phyloP scores from a whole-genome alignment of 371 early-diverging fungal species.

The Paraphysoderma sedebokerense region DNA sequence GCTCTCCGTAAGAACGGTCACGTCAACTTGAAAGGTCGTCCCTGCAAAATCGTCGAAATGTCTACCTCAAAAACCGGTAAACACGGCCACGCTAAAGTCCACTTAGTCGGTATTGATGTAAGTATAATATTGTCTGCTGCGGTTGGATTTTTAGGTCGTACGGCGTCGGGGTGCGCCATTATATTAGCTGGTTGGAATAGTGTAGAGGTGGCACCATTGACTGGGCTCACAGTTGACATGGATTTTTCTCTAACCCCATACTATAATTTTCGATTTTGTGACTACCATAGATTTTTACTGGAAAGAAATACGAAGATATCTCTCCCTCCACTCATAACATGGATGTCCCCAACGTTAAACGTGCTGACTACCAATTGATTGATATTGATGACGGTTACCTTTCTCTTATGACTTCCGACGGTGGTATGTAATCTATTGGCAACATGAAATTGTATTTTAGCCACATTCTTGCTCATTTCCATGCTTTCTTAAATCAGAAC shows the following conservation, averaged over 20 bases:
- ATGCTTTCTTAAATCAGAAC: constrained; percentile 5
- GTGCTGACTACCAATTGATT: constrained; percentile 67
- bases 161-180: too few relatives aligned
- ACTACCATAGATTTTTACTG: constrained; percentile 97
- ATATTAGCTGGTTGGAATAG: too few relatives aligned
- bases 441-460: background rate
- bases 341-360: constrained; percentile 89
- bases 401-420: constrained; percentile 51
- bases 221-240: too few relatives aligned
- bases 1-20: constrained; percentile 96
- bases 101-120: constrained; percentile 85
- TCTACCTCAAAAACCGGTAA: constrained; percentile 92
- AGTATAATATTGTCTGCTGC: constrained; percentile 11
- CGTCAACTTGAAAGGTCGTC: constrained; percentile 95
- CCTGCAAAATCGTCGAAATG: constrained; percentile 98
- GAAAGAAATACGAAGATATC: constrained; percentile 83
- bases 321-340: constrained; percentile 99
- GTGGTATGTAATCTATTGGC: too few relatives aligned
- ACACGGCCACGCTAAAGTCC: constrained; percentile 99
- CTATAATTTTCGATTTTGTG: too few relatives aligned
- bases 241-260: too few relatives aligned
- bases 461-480: background rate
- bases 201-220: too few relatives aligned
- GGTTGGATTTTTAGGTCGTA: background rate
- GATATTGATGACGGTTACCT: constrained; percentile 89